Conservation (phyloP, 768 basidiomycete genomes). For the Russula emetica region DNA sequence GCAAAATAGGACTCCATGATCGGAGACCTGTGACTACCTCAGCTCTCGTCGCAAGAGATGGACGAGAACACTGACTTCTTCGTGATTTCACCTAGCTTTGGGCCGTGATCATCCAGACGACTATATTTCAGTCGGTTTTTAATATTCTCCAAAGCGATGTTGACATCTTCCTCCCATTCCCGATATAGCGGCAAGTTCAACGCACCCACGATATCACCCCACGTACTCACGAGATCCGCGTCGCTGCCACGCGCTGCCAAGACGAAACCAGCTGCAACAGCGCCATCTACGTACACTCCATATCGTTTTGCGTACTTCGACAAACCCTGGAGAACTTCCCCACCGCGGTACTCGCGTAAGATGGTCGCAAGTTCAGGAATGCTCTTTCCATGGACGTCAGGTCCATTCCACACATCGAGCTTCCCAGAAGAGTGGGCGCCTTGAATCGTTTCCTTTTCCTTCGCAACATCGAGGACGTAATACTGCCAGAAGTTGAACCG, state of each 20-base stretch:
- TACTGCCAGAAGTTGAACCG: constrained; percentile 84
- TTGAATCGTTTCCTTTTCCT: constrained; percentile 57
- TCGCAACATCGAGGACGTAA: constrained; percentile 76
- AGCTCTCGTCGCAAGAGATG: constrained; percentile 12
- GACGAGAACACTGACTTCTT: constrained; percentile 48
- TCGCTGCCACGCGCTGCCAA: constrained; percentile 54
- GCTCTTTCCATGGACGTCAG: constrained; percentile 53
- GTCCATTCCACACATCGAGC: constrained; percentile 56
- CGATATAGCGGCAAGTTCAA: constrained; percentile 85
- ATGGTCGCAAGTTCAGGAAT: constrained; percentile 64
- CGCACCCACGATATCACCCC: constrained; percentile 76
- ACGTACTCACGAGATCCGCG: constrained; percentile 47
- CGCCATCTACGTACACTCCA: constrained; percentile 57
- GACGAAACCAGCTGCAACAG: constrained; percentile 68
- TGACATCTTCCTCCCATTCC: constrained; percentile 83
- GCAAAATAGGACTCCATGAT: constrained; percentile 94
- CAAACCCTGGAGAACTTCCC: constrained; percentile 46
- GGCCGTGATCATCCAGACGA: constrained; percentile 77
- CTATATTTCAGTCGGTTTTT: constrained; percentile 74
- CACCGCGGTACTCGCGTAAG: constrained; percentile 47
- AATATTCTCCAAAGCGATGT: constrained; percentile 67
- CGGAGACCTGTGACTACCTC: constrained; percentile 51
- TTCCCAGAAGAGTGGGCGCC: constrained; percentile 48
- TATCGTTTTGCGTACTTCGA: constrained; percentile 61
- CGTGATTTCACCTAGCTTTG: constrained; percentile 76